phyloP scores from a whole-genome alignment of 352 stramenopile genomes.

The Phytopythium montanum region DNA sequence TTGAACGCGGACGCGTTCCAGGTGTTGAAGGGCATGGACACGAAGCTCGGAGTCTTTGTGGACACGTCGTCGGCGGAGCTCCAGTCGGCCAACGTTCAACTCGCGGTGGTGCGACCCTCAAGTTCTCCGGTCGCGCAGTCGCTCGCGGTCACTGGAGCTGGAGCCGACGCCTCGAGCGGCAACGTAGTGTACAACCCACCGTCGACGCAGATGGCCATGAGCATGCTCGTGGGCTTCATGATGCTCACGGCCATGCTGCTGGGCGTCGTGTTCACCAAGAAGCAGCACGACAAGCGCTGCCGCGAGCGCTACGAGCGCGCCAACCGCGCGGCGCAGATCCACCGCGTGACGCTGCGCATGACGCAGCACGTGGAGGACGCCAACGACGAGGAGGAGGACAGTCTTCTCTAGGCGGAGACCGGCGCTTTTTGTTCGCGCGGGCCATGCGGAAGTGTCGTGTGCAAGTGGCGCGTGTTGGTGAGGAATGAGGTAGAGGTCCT shows the following conservation, averaged over 20 bases:
- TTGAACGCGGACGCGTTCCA: conserved; percentile 17
- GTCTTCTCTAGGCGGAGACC: conserved; percentile 43
- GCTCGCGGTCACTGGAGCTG: not conserved
- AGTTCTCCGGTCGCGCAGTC: not conserved
- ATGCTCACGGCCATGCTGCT: conserved; percentile 65
- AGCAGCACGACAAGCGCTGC: conserved; percentile 52
- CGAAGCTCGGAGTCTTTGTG: conserved; percentile 38
- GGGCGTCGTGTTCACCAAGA: conserved; percentile 49
- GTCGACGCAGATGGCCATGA: conserved; percentile 55
- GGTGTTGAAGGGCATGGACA: conserved; percentile 38
- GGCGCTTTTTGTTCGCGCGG: not conserved
- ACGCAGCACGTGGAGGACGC: conserved; percentile 42
- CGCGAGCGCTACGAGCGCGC: conserved; percentile 51
- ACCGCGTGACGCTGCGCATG: conserved; percentile 72
- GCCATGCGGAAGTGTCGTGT: conserved; percentile 5
- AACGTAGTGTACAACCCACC: conserved; percentile 34
- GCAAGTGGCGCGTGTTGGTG: not conserved
- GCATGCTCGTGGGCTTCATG: conserved; percentile 50
- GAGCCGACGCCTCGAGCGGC: not conserved
- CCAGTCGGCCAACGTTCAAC: conserved; percentile 23
- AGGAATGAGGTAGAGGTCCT: not conserved
- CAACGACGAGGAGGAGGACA: conserved; percentile 54
- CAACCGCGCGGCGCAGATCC: conserved; percentile 63
- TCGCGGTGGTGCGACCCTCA: conserved; percentile 20
- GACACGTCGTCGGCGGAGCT: conserved; percentile 22